Evolutionary conservation across 495 filamentous ascomycete genomes (phyloP).

Genomic region (Jackrogersella multiformis): DNA sequence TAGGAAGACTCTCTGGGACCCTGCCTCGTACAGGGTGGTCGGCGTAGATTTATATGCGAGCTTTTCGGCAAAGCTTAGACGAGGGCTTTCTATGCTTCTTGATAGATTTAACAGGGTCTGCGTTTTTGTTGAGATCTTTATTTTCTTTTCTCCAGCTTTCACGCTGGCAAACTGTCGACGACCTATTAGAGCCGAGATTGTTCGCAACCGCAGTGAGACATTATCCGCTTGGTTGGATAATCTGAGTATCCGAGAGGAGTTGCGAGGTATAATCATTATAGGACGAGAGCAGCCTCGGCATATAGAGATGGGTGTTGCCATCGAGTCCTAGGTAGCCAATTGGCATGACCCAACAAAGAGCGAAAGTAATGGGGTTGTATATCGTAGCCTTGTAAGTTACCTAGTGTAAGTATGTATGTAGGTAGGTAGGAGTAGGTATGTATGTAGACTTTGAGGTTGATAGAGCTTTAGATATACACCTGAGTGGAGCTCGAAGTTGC

Average conservation of each 20-base stretch:
- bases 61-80: slow-evolving; percentile 49
- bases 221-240: not conserved
- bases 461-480: slow-evolving; percentile 3
- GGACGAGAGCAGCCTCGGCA: slow-evolving; percentile 27
- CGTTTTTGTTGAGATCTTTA: not conserved
- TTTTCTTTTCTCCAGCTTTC: slow-evolving; percentile 45
- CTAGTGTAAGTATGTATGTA: no score
- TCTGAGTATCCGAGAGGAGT: slow-evolving; percentile 3
- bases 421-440: no score
- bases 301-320: slow-evolving; percentile 18
- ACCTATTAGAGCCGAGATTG: slow-evolving; percentile 34
- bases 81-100: not conserved
- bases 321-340: slow-evolving; percentile 1
- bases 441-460: not conserved
- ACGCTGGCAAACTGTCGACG: slow-evolving; percentile 52
- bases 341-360: slow-evolving; percentile 16
- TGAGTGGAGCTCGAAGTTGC: no score
- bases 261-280: slow-evolving; percentile 15
- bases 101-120: not conserved
- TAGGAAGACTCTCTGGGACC: slow-evolving; percentile 67
- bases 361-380: not conserved
- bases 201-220: slow-evolving; percentile 8
- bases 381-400: not conserved
- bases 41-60: slow-evolving; percentile 54
- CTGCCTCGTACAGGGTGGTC: slow-evolving; percentile 68